Conservation (phyloP, 306 rosid species). For the Vigna hirtella region DNA sequence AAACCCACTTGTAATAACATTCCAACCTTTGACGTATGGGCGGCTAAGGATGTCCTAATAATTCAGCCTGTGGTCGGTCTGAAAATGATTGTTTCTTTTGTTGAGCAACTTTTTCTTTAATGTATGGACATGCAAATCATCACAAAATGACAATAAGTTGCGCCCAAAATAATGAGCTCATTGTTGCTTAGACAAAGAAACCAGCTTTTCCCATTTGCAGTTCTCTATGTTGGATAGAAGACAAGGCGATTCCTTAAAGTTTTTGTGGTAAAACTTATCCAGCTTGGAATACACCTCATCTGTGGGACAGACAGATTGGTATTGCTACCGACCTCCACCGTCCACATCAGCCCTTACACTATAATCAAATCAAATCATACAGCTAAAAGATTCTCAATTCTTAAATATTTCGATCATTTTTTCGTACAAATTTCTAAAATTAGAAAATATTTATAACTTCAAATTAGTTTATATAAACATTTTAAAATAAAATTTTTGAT, state of each 20-base stretch:
- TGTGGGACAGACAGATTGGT: slow-evolving; percentile 15
- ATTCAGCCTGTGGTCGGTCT: slow-evolving; percentile 53
- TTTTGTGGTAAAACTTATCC: slow-evolving; percentile 11
- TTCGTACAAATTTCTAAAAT: too few species aligned
- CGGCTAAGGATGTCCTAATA: slow-evolving; percentile 46
- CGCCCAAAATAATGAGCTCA: too few species aligned
- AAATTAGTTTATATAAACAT: too few species aligned
- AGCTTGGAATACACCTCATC: slow-evolving; percentile 28
- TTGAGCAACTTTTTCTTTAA: slow-evolving; percentile 35
- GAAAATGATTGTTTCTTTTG: slow-evolving; percentile 43
- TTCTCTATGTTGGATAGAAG: neutral
- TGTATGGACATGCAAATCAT: slow-evolving; percentile 21
- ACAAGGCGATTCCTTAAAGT: neutral
- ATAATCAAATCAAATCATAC: neutral
- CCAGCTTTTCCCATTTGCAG: neutral
- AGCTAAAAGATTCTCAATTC: too few species aligned
- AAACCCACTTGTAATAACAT: slow-evolving; percentile 9
- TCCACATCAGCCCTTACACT: slow-evolving; percentile 3
- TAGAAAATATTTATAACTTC: too few species aligned
- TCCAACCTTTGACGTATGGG: slow-evolving; percentile 43
- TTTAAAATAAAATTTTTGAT: too few species aligned
- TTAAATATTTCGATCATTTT: too few species aligned
- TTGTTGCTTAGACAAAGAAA: neutral
- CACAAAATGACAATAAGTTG: slow-evolving; percentile 19
- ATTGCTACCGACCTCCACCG: slow-evolving; percentile 9